These are phyloP conservation scores for Botryosphaeria dothidea DNA, from an alignment of 2,329 filamentous ascomycete species.

Conservation along the genomic window DNA sequence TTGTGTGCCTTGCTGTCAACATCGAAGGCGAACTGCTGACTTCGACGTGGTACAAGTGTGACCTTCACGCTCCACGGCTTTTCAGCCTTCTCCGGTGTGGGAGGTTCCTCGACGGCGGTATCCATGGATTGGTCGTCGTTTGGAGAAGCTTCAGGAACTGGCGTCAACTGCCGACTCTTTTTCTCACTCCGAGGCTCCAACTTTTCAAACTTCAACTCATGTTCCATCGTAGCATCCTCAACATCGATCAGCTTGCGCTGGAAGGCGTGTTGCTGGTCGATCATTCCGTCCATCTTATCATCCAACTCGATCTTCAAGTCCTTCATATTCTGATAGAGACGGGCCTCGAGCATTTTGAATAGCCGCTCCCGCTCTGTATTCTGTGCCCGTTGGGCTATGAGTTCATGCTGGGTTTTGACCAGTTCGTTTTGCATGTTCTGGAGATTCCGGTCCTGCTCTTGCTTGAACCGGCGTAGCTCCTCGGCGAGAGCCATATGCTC, in stretches of 20 bases:
- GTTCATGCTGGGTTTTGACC: constrained; percentile 15
- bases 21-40: constrained; percentile 39
- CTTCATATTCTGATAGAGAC: constrained; percentile 41
- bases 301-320: constrained; percentile 40
- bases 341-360: constrained; percentile 35
- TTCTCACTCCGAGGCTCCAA: constrained; percentile 30
- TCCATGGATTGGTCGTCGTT: constrained; percentile 18
- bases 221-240: constrained; percentile 42
- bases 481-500: constrained; percentile 38
- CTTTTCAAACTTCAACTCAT: constrained; percentile 39
- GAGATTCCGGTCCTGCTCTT: constrained; percentile 32
- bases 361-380: constrained; percentile 36
- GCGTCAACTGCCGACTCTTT: not conserved
- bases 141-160: not conserved
- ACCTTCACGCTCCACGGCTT: constrained; percentile 39
- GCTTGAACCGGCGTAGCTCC: constrained; percentile 37
- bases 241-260: constrained; percentile 39
- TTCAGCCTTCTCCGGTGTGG: constrained; percentile 35
- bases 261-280: constrained; percentile 40
- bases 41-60: constrained; percentile 39
- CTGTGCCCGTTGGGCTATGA: constrained; percentile 35
- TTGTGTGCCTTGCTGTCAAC: constrained; percentile 40
- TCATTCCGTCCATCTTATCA: constrained; percentile 42
- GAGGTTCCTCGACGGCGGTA: constrained; percentile 24
- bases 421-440: constrained; percentile 36